A percentile compares a stretch with the other conserved stretches of the same genome.
Conservation (phyloP, 495 filamentous ascomycete genomes). For the Alectoria sarmentosa region DNA sequence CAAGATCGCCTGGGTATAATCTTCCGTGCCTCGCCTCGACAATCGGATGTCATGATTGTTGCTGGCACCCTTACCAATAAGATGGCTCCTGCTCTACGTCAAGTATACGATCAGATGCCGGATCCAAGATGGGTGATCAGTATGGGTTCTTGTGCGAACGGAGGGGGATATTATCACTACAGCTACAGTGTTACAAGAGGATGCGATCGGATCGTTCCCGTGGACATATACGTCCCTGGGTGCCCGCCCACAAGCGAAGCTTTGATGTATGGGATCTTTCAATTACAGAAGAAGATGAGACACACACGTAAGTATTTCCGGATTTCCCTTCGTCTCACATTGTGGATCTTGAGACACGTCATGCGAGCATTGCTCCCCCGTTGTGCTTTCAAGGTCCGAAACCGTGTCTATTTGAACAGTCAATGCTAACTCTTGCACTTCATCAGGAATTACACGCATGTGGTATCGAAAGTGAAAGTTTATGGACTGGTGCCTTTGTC, state of each 20-base stretch:
- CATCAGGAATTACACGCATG: slow-evolving; percentile 13
- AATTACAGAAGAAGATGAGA: slow-evolving; percentile 81
- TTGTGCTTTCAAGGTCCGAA: not conserved
- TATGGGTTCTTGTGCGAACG: slow-evolving; percentile 90
- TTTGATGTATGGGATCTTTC: slow-evolving; percentile 81
- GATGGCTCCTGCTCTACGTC: slow-evolving; percentile 85
- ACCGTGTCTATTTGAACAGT: slow-evolving; percentile 9
- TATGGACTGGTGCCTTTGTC: not conserved
- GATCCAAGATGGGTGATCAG: slow-evolving; percentile 87
- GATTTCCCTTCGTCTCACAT: not conserved
- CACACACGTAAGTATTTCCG: slow-evolving; percentile 40
- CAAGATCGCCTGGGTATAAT: slow-evolving; percentile 90
- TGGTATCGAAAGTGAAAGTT: slow-evolving; percentile 26
- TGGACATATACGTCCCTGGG: slow-evolving; percentile 88
- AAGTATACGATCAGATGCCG: slow-evolving; percentile 95
- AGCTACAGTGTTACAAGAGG: slow-evolving; percentile 82
- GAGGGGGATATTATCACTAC: slow-evolving; percentile 92
- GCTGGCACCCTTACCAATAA: slow-evolving; percentile 91
- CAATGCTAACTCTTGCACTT: slow-evolving; percentile 8
- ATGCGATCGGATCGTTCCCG: slow-evolving; percentile 84
- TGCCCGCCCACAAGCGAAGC: slow-evolving; percentile 88
- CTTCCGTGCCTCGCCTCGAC: slow-evolving; percentile 85
- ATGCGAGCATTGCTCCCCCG: not conserved
- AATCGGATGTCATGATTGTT: slow-evolving; percentile 93
- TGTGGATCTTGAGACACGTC: not conserved